Base-by-base conservation (phyloP, 1,284 basidiomycete genomes). In the Ganoderma meredithae region DNA sequence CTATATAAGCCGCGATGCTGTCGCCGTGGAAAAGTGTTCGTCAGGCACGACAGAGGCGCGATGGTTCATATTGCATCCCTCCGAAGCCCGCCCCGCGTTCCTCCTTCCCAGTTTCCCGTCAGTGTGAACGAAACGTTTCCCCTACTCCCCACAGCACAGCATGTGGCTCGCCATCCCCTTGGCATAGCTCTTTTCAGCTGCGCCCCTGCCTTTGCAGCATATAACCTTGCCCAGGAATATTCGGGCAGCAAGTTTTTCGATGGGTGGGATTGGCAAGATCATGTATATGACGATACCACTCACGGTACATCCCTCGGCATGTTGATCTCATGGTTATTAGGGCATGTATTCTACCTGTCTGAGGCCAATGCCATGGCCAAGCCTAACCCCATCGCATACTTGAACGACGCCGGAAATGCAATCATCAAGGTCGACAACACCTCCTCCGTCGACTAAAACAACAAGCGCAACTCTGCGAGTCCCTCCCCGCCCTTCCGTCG, bases 341-440 rank as follows among this genome's bases (percentile, higher is more conserved):
- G 87, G 56, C 84, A 89, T 69, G 84, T 84, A 2, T 80, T 78
- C 62, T 88, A 83, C 81, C 79, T 87, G 19, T 79, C 81, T 71
- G 69, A 79, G 71, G 76, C 80, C 36, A 80, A 83, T 62, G 88
- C 88, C 17, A 79, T 79, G n/a, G 43, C 52, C 13, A 47, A 47
- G 44, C 44, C 44, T 1, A 53, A 64, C 71, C 76, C 82, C 3
- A 80, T 91, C 27, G 86, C 88, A 17, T 89, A 86, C 71, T 78
- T 89, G 65, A 87, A 87, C 70, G 70, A 66, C 64, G 81, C 81
- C 0, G 83, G 86, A 9, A 82, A 86, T 68, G 86, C 84, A 7
- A 85, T 92, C 70, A 80, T 91, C 71, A 85, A 82, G 71, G 87
- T 89, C 44, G 88, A 90, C 77, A 87, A 90, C 73, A 79, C 79